These are phyloP conservation scores for Raphanus sativus DNA, from an alignment of 345 rosid species.

Conservation along the genomic window DNA sequence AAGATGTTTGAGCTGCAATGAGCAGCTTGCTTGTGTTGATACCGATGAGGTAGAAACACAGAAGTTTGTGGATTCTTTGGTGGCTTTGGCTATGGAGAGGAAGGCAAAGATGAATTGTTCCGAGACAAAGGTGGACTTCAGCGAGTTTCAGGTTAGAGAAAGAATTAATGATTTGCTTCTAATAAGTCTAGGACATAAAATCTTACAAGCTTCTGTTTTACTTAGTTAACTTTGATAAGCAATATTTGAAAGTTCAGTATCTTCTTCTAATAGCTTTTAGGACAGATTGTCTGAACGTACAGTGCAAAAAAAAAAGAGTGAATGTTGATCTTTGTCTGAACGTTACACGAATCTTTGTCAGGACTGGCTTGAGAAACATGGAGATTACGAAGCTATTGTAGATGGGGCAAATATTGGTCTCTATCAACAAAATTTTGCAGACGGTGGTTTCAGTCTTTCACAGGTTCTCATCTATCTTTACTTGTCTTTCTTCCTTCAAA, in stretches of 20 bases:
- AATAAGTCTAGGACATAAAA: neutral
- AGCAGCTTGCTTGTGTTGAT: conserved; percentile 65
- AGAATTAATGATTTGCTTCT: neutral
- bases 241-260: neutral
- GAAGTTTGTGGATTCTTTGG: conserved; percentile 63
- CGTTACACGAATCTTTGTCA: conserved; percentile 22
- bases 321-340: neutral
- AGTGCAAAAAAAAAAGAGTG: too few relatives aligned
- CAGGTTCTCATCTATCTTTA: conserved; percentile 54
- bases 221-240: neutral
- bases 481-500: neutral
- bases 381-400: conserved; percentile 64
- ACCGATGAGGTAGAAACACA: conserved; percentile 61
- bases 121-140: conserved; percentile 60
- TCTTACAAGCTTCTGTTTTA: neutral
- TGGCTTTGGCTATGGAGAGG: conserved; percentile 77
- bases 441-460: conserved; percentile 71
- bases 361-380: conserved; percentile 74
- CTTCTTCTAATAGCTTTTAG: too few relatives aligned
- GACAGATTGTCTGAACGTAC: too few relatives aligned
- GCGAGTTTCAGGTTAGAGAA: conserved; percentile 67
- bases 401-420: conserved; percentile 96
- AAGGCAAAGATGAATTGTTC: conserved; percentile 57
- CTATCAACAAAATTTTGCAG: conserved; percentile 84
- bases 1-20: conserved; percentile 61